phyloP scores from a whole-genome alignment of 129 eudicot genomes.

The Mikania micrantha region DNA sequence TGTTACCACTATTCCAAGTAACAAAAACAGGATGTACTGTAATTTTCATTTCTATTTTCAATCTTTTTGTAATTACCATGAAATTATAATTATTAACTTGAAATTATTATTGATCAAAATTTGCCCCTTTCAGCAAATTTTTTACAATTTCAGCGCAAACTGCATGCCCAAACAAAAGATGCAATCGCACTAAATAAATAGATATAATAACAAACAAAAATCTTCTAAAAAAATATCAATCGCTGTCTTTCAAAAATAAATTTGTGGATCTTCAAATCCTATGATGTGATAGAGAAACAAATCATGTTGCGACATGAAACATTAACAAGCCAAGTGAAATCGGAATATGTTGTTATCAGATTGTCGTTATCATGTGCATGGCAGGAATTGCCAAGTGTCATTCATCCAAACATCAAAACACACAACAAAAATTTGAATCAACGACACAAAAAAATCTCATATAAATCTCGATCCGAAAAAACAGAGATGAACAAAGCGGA shows the following conservation, averaged over 20 bases:
- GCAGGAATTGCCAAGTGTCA: constrained; percentile 27
- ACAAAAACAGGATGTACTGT: not conserved
- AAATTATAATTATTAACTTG: not conserved
- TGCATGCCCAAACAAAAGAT: constrained; percentile 6
- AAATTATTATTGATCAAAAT: not conserved
- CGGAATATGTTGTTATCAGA: constrained; percentile 14
- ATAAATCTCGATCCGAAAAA: constrained; percentile 25
- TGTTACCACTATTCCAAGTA: not conserved
- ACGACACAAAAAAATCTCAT: not conserved
- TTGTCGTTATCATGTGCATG: constrained; percentile 35
- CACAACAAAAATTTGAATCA: not conserved
- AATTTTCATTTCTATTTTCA: not conserved
- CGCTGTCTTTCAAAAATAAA: not conserved
- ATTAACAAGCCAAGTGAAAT: not conserved
- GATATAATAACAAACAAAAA: not conserved
- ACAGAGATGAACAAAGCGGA: constrained; percentile 17
- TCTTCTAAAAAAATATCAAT: not conserved
- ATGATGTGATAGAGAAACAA: not conserved
- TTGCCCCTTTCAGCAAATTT: constrained; percentile 9
- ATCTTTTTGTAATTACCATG: not conserved
- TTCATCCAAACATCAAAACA: constrained; percentile 9
- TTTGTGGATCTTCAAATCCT: constrained; percentile 21
- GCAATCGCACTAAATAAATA: not conserved
- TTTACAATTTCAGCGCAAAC: not conserved
- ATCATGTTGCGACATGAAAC: constrained; percentile 25